Conservation (phyloP, 2,329 filamentous ascomycete genomes). For the Colletotrichum sp. region DNA sequence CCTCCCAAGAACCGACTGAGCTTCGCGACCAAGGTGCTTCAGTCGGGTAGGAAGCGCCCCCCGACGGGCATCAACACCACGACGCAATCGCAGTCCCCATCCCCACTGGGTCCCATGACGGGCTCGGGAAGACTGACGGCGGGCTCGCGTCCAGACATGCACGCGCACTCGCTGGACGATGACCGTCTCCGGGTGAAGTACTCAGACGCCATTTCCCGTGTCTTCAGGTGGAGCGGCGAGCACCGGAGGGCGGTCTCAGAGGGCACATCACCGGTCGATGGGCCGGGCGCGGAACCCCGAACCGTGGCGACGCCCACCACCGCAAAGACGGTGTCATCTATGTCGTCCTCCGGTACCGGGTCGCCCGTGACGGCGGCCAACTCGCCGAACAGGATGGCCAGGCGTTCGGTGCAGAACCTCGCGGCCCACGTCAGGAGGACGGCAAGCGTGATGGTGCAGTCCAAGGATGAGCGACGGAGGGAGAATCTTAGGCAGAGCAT, state of each 20-base stretch:
- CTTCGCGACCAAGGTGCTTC: conserved; percentile 17
- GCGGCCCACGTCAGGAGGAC: conserved; percentile 22
- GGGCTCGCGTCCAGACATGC: not conserved
- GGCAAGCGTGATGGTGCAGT: conserved; percentile 7
- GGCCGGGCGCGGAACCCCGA: not conserved
- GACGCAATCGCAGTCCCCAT: not conserved
- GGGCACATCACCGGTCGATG: not conserved
- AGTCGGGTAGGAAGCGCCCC: conserved; percentile 15
- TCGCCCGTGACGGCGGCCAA: not conserved
- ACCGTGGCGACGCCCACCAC: not conserved
- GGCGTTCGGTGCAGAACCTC: conserved; percentile 13
- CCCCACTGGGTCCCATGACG: not conserved
- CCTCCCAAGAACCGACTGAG: conserved; percentile 6
- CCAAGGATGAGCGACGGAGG: conserved; percentile 36
- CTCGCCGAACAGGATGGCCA: not conserved
- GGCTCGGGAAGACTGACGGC: not conserved
- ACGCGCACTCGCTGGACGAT: conserved; percentile 14
- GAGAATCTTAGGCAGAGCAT: conserved; percentile 42
- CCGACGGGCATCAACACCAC: conserved; percentile 15
- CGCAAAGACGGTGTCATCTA: not conserved
- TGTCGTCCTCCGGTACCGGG: not conserved
- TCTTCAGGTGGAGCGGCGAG: conserved; percentile 19
- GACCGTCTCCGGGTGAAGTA: conserved; percentile 15
- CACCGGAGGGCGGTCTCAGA: conserved; percentile 9
- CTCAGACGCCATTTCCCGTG: conserved; percentile 16